Conservation (phyloP, 768 basidiomycete genomes). For the Daedalea quercina region DNA sequence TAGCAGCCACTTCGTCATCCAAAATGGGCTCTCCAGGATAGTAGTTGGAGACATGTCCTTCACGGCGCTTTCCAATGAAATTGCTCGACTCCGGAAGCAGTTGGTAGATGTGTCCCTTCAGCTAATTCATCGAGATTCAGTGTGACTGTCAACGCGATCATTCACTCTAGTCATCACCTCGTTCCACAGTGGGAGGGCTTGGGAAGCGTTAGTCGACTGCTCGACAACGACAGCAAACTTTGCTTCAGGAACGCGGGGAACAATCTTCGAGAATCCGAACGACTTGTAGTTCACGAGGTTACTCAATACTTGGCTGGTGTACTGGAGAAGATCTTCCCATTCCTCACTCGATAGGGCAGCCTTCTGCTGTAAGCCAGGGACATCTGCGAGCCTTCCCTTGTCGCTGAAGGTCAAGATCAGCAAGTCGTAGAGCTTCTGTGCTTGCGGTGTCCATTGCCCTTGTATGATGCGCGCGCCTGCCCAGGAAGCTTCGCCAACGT, state of each 20-base stretch:
- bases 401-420: constrained; percentile 64
- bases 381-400: constrained; percentile 48
- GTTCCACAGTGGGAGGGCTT: constrained; percentile 56
- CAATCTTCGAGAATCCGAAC: constrained; percentile 83
- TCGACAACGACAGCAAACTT: constrained; percentile 61
- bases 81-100: constrained; percentile 55
- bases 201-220: constrained; percentile 49
- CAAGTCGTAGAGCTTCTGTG: constrained; percentile 61
- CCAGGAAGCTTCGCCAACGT: constrained; percentile 68
- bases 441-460: constrained; percentile 76
- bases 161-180: constrained; percentile 32
- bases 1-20: constrained; percentile 72
- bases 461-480: constrained; percentile 81
- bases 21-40: constrained; percentile 69
- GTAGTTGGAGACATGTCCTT: constrained; percentile 81
- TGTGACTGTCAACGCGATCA: background rate
- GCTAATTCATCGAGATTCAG: constrained; percentile 30
- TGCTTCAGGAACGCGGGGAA: constrained; percentile 57
- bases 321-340: constrained; percentile 68
- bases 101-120: constrained; percentile 72
- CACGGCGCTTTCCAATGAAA: constrained; percentile 71
- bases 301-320: constrained; percentile 60
- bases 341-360: constrained; percentile 52
- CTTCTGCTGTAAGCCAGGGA: constrained; percentile 43
- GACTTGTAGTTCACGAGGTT: constrained; percentile 72